phyloP scores from a whole-genome alignment of 2,329 filamentous ascomycete genomes.

The Thielaviopsis euricoi region DNA sequence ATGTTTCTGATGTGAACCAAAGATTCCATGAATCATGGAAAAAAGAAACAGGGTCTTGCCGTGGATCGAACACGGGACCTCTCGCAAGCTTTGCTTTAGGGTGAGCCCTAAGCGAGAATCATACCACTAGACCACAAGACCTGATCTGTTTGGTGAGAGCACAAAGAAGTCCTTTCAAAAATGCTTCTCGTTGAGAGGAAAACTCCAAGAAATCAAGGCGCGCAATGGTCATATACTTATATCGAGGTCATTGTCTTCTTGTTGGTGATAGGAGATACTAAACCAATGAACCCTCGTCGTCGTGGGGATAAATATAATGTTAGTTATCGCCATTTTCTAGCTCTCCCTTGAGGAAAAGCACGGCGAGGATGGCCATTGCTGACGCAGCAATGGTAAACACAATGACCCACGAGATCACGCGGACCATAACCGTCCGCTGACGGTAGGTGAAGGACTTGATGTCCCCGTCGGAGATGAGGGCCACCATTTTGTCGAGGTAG shows the following conservation, averaged over 20 bases:
- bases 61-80: conserved; percentile 16
- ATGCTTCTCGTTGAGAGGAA: too few species aligned
- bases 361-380: conserved; percentile 6
- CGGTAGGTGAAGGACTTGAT: conserved; percentile 3
- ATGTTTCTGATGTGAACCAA: too few species aligned
- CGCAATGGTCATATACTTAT: too few species aligned
- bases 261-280: too few species aligned
- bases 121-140: conserved; percentile 50
- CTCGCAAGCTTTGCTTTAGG: conserved; percentile 17
- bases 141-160: conserved; percentile 10
- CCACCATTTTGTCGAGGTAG: neutral
- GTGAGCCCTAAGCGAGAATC: conserved; percentile 51
- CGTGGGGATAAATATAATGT: too few species aligned
- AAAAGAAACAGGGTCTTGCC: conserved; percentile 11
- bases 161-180: too few species aligned
- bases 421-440: conserved; percentile 1
- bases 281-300: too few species aligned
- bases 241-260: too few species aligned
- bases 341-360: conserved; percentile 1
- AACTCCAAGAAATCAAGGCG: too few species aligned
- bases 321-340: too few species aligned
- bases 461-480: neutral
- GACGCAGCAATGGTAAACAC: neutral
- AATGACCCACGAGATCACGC: conserved; percentile 5
- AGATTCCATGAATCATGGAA: neutral